phyloP scores from a whole-genome alignment of 257 asterid species.

The Primulina eburnea region DNA sequence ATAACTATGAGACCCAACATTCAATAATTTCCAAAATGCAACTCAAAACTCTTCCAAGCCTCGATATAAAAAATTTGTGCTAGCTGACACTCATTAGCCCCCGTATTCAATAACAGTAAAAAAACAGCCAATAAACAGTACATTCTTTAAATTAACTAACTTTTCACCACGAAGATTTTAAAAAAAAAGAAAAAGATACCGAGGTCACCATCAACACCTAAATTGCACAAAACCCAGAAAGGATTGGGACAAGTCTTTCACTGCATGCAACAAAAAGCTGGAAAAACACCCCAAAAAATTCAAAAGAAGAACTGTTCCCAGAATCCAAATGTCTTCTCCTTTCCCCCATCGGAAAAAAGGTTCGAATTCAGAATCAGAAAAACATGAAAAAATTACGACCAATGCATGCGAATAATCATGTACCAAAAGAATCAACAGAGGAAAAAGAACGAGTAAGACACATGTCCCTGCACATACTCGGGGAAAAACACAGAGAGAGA shows the following conservation, averaged over 20 bases:
- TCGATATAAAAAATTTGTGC: neutral
- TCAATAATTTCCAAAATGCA: conserved; percentile 2
- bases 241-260: conserved; percentile 20
- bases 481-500: neutral
- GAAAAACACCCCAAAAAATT: conserved; percentile 14
- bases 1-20: conserved; percentile 13
- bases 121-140: conserved; percentile 21
- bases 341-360: conserved; percentile 18
- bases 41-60: conserved; percentile 13
- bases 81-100: conserved; percentile 31
- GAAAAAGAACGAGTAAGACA: neutral
- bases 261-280: conserved; percentile 37
- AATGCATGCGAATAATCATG: conserved; percentile 36
- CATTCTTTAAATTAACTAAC: conserved; percentile 16
- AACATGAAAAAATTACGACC: conserved; percentile 26
- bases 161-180: conserved; percentile 16
- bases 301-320: conserved; percentile 18
- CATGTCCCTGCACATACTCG: neutral
- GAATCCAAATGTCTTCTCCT: conserved; percentile 24
- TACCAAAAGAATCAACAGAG: neutral
- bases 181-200: conserved; percentile 10
- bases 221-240: conserved; percentile 21
- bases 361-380: conserved; percentile 33
- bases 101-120: conserved; percentile 30
- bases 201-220: conserved; percentile 13